A percentile compares a stretch with the other conserved stretches of the same genome.
phyloP scores from a whole-genome alignment of 2,329 filamentous ascomycete species.

The Thielaviopsis punctulata region DNA sequence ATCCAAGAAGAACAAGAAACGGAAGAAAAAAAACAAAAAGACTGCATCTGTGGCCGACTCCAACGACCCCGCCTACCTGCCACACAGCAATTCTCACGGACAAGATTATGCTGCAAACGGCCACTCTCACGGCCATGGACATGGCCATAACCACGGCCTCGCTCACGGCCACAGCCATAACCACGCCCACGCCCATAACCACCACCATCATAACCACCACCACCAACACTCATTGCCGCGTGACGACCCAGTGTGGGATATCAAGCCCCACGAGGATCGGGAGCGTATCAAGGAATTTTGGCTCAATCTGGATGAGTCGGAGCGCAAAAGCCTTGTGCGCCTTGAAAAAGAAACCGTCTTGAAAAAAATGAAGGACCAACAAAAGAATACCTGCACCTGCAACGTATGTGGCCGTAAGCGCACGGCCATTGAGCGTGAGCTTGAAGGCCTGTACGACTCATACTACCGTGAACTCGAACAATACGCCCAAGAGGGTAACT shows the following conservation, averaged over 20 bases:
- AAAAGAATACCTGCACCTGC: constrained; percentile 97
- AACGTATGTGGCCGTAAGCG: constrained; percentile 92
- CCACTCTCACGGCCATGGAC: background rate
- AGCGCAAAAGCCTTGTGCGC: constrained; percentile 87
- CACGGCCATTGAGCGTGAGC: constrained; percentile 91
- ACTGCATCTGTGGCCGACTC: constrained; percentile 13
- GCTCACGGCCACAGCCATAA: background rate
- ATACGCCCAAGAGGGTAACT: constrained; percentile 50
- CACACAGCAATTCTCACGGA: background rate
- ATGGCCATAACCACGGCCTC: background rate
- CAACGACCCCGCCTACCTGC: constrained; percentile 13
- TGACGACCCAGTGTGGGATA: constrained; percentile 70
- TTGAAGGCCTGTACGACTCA: constrained; percentile 93
- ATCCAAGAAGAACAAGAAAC: constrained; percentile 50
- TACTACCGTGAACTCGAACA: constrained; percentile 98
- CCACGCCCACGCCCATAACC: background rate
- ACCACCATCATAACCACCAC: constrained; percentile 3
- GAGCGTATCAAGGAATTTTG: constrained; percentile 98
- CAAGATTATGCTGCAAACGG: background rate
- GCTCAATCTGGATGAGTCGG: constrained; percentile 83
- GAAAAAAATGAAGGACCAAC: constrained; percentile 99
- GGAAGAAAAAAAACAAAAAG: constrained; percentile 41
- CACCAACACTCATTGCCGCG: background rate
- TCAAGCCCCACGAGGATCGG: constrained; percentile 80
- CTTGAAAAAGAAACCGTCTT: constrained; percentile 97